A percentile compares a stretch with the other conserved stretches of the same genome.
phyloP scores from a whole-genome alignment of 768 basidiomycete genomes.

The Leccinum boreale region DNA sequence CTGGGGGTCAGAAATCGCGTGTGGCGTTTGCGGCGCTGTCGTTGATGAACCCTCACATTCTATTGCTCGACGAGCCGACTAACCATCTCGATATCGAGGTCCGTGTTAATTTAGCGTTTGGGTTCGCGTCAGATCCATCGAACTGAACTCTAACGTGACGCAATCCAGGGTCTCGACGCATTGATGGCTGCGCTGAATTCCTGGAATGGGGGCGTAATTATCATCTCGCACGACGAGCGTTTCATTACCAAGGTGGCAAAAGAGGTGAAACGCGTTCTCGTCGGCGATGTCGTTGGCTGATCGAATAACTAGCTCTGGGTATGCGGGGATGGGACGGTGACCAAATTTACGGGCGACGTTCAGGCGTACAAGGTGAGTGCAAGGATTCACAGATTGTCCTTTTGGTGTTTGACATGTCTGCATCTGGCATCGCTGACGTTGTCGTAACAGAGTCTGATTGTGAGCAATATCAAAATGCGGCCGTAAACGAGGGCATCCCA shows the following conservation, averaged over 20 bases:
- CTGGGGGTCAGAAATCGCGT: conserved; percentile 94
- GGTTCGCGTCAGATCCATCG: not conserved
- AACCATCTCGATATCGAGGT: conserved; percentile 96
- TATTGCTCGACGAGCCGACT: conserved; percentile 95
- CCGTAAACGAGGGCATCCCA: conserved; percentile 27
- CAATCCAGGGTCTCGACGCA: conserved; percentile 86
- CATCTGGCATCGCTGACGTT: conserved; percentile 7
- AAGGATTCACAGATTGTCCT: not conserved
- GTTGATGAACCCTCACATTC: conserved; percentile 84
- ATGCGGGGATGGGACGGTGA: conserved; percentile 77
- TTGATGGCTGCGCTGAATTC: conserved; percentile 76
- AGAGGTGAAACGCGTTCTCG: conserved; percentile 46
- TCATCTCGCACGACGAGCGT: conserved; percentile 93
- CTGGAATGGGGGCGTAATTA: conserved; percentile 91
- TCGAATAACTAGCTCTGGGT: conserved; percentile 73
- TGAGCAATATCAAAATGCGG: conserved; percentile 63
- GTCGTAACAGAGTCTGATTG: conserved; percentile 60
- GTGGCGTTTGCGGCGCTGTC: conserved; percentile 90
- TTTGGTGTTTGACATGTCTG: not conserved
- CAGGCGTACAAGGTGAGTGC: conserved; percentile 79
- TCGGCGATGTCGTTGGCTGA: not conserved
- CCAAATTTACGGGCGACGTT: conserved; percentile 87
- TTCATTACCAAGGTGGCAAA: conserved; percentile 90
- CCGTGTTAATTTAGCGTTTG: not conserved
- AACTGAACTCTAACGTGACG: not conserved